Base-by-base conservation (phyloP, 2,329 filamentous ascomycete genomes). In the Tolypocladium cylindrosporum region DNA sequence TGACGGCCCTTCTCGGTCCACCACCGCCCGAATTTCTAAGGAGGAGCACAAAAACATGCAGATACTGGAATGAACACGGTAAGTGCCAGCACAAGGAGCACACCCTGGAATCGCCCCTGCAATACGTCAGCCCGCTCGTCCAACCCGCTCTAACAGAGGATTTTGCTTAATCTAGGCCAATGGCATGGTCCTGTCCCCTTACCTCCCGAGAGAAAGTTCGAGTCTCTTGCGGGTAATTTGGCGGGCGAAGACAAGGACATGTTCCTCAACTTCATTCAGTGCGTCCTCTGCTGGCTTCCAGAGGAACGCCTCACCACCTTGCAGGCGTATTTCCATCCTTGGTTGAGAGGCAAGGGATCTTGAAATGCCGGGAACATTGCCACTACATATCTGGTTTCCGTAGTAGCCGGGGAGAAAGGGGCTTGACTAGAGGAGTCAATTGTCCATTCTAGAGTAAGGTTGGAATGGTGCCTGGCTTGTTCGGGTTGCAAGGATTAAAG, bases 11-110 rank as follows among this genome's bases (percentile, higher is more conserved):
- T 0, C 60, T 69, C 36, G 68, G 68, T 1, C 66, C 67, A 1
- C 68, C 68, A 10, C 67, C 68, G 1, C 54, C 48, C 3, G 62
- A 60, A 42, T 67, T 71, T 13, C 61, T 69, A 0, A 54, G 59
- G 37, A 64, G 58, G 34, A 66, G 64, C 48, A 16, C 57, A 1
- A 55, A 61, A 37, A 62, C 65, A 11, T 36, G 55, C 16, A 66
- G 63, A 54, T 70, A 68, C 51, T 70, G 68, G 68, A 52, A 65
- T 37, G 50, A 56, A 43, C 36, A 70, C 9, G 68, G 68, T 63
- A 60, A 58, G 63, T 41, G 50, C 41, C 36, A 43, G n/a, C 55
- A 40, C 43, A 55, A n/a, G 16, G 31, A 39, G 37, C 37, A 39
- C 11, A 1, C 37, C 13, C 39, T 8, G 51, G 36, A 58, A 53